Base-by-base conservation (phyloP, 768 basidiomycete species). In the Serendipita sp. region DNA sequence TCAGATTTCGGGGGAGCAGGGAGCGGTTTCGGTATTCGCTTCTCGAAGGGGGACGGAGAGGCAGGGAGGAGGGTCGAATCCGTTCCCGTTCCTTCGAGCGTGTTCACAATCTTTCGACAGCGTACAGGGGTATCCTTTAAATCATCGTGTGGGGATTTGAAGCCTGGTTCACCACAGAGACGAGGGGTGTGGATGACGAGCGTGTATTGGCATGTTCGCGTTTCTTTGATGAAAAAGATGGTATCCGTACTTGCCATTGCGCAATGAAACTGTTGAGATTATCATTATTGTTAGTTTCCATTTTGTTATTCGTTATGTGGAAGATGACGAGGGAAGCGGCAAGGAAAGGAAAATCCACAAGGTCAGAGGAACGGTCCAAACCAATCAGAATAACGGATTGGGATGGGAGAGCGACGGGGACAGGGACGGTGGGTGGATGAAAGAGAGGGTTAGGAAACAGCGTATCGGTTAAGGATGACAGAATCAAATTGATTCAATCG, bases 101-200 rank as follows among this genome's bases (percentile, higher is more conserved):
- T 58, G 62, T 66, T 63, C 52, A 91, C 78, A 67, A 93, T 79
- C 73, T 91, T 83, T 53, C 91, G 84, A 73, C 91, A 93, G 64
- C 83, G 83, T 69, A 92, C 85, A 69, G 79, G 75, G 10, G 84
- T 78, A 68, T 90, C 87, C 62, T 83, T 82, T 58, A 78, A 79
- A 44, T 79, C 75, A 67, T 88, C 85, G 53, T 79, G 79, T 36
- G 78, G 82, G 64, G 88, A 87, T 73, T 82, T 87, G 77, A 99
- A 98, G 10, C 93, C 90, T 16, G 93, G 93, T 69, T 95, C 87
- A 65, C 85, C 83, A 71, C 96, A 98, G 18, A 99, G 79, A 64
- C 92, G 87, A 37, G 96, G 94, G 0, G 95, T 96, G 72, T 97
- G 88, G 65, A 98, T 84, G 67, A 97, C 87, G 62, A 98, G 79